phyloP scores from a whole-genome alignment of 768 basidiomycete species.

The Floccularia luteovirens region DNA sequence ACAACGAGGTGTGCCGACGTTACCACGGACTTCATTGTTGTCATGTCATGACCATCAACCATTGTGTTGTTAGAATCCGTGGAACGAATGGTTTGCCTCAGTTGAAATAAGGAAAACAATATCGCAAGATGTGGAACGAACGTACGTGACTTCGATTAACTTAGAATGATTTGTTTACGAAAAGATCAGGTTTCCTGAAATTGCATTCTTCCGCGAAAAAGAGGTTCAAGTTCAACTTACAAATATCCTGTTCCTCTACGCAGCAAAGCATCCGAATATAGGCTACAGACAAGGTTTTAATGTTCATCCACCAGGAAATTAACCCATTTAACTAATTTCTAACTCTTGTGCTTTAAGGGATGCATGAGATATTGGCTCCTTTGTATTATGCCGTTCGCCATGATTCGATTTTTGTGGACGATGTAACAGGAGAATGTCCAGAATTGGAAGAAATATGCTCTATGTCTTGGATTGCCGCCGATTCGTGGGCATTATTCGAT shows the following conservation, averaged over 20 bases:
- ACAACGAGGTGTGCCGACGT: conserved; percentile 61
- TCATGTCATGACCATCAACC: conserved; percentile 1
- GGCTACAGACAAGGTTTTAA: conserved; percentile 79
- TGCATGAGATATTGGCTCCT: conserved; percentile 95
- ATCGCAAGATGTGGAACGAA: conserved; percentile 90
- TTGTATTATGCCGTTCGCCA: conserved; percentile 77
- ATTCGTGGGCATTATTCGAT: conserved; percentile 80
- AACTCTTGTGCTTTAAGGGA: conserved; percentile 40
- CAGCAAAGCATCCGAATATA: conserved; percentile 68
- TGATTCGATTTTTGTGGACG: conserved; percentile 54
- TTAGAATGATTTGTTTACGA: conserved; percentile 1
- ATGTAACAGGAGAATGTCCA: conserved; percentile 19
- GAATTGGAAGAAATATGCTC: conserved; percentile 57
- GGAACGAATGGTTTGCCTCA: conserved; percentile 90
- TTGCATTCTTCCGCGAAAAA: conserved; percentile 76
- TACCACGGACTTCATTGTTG: too few species aligned
- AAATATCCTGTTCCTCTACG: conserved; percentile 83
- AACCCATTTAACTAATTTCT: not conserved
- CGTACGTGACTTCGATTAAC: conserved; percentile 42
- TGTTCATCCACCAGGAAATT: not conserved
- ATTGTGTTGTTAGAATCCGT: conserved; percentile 63
- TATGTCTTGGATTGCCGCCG: conserved; percentile 67
- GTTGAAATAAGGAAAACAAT: conserved; percentile 88
- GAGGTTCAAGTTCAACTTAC: conserved; percentile 75
- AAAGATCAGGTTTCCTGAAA: conserved; percentile 86